A percentile compares a stretch with the other conserved stretches of the same genome.
Evolutionary conservation across 371 early-diverging fungal genomes (phyloP).

Genomic region (Lichtheimia ornata): DNA sequence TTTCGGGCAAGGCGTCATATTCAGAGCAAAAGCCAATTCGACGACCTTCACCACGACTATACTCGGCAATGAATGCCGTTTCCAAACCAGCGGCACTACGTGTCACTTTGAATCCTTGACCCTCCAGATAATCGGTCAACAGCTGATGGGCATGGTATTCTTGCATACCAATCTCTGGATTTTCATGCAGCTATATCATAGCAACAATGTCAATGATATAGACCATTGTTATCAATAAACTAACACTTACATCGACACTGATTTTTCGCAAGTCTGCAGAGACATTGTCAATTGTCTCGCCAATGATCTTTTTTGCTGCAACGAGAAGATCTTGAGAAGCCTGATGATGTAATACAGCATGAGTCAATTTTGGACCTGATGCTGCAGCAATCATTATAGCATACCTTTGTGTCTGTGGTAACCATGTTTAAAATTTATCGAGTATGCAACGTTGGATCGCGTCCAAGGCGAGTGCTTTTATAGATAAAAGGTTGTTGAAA

Average conservation of each 20-base stretch:
- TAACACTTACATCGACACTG: slow-evolving; percentile 51
- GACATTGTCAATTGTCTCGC: slow-evolving; percentile 42
- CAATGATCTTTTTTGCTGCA: slow-evolving; percentile 16
- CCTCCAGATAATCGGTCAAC: slow-evolving; percentile 57
- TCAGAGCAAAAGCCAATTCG: slow-evolving; percentile 60
- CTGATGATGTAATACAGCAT: background rate
- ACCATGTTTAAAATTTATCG: background rate
- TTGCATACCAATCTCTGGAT: slow-evolving; percentile 60
- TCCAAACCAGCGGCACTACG: slow-evolving; percentile 53
- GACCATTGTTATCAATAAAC: background rate
- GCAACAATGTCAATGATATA: background rate
- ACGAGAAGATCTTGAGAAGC: background rate
- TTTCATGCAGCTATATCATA: slow-evolving; percentile 49
- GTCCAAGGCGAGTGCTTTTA: no score
- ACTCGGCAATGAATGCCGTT: slow-evolving; percentile 68
- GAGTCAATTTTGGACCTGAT: no score
- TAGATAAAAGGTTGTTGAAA: background rate
- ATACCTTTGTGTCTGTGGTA: background rate
- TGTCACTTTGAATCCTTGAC: slow-evolving; percentile 54
- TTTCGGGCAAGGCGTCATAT: slow-evolving; percentile 65
- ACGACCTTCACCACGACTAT: slow-evolving; percentile 39
- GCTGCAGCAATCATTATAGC: background rate
- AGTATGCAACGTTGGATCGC: no score
- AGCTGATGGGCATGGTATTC: slow-evolving; percentile 58
- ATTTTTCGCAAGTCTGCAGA: slow-evolving; percentile 52